Evolutionary conservation across 306 rosid species (phyloP).

Genomic region (Medicago ruthenica): DNA sequence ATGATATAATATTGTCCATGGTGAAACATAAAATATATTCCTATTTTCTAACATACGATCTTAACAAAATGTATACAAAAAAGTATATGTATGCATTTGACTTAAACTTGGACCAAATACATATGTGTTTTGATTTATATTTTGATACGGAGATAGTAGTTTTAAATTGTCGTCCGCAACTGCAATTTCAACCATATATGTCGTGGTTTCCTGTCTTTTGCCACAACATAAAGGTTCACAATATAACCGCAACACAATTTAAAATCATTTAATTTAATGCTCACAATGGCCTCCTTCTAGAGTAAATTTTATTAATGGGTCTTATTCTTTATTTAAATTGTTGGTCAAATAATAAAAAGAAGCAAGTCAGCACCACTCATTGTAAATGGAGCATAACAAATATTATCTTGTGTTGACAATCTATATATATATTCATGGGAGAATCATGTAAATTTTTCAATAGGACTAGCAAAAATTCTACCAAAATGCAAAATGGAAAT

Average conservation of each 20-base stretch:
- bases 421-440: conserved; percentile 36
- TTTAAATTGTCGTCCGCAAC: background rate
- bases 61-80: too few relatives aligned
- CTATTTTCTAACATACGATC: background rate
- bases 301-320: conserved; percentile 25
- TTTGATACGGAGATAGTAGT: too few relatives aligned
- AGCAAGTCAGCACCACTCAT: conserved; percentile 44
- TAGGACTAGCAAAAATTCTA: conserved; percentile 36
- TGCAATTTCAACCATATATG: background rate
- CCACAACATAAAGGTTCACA: background rate
- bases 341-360: conserved; percentile 44
- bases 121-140: too few relatives aligned
- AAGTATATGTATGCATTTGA: too few relatives aligned
- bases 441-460: conserved; percentile 30
- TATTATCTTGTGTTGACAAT: conserved; percentile 55
- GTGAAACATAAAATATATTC: conserved; percentile 32
- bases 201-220: background rate
- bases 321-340: conserved; percentile 16
- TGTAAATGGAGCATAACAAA: conserved; percentile 47
- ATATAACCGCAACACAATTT: background rate
- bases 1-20: conserved; percentile 25
- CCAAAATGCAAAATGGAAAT: conserved; percentile 48
- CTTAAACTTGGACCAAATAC: too few relatives aligned
- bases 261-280: background rate
- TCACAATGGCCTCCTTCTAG: conserved; percentile 21